A percentile compares a stretch with the other conserved stretches of the same genome.
phyloP scores from a whole-genome alignment of 768 basidiomycete genomes.

The Infundibulicybe gibba region DNA sequence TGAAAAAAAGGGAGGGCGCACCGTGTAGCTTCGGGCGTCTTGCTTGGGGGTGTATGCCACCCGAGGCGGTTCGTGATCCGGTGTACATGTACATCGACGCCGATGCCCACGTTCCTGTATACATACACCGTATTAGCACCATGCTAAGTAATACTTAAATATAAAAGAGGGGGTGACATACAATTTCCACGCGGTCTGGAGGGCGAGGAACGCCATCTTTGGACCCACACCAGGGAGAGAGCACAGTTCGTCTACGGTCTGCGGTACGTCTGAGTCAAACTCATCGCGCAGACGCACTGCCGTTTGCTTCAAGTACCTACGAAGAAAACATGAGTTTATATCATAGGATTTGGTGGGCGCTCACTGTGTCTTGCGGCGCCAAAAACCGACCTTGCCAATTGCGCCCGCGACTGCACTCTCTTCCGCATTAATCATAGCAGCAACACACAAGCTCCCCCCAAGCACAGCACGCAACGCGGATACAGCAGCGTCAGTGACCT shows the following conservation, averaged over 20 bases:
- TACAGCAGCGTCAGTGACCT: conserved; percentile 80
- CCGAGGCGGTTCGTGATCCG: conserved; percentile 90
- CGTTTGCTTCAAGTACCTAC: conserved; percentile 77
- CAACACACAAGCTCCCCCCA: conserved; percentile 76
- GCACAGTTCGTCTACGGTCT: conserved; percentile 84
- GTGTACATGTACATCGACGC: conserved; percentile 96
- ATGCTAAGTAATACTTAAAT: background rate
- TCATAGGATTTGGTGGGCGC: conserved; percentile 12
- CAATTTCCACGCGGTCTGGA: conserved; percentile 86
- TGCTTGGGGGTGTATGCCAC: conserved; percentile 87
- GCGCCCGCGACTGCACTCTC: conserved; percentile 63
- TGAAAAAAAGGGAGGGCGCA: conserved; percentile 20
- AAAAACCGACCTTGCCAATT: conserved; percentile 90
- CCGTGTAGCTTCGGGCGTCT: conserved; percentile 87
- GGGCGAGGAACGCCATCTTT: conserved; percentile 89
- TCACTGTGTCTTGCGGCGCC: conserved; percentile 82
- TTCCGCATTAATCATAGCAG: conserved; percentile 63
- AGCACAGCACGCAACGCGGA: conserved; percentile 66
- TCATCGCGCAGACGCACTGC: conserved; percentile 66
- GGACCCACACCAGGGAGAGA: conserved; percentile 90
- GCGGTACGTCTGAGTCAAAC: conserved; percentile 82
- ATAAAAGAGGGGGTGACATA: conserved; percentile 26
- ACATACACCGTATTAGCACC: background rate
- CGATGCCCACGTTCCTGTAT: conserved; percentile 82
- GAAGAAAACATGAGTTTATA: background rate